Evolutionary conservation across 768 basidiomycete genomes (phyloP), one percentile per base, ranked within the genome.

Genomic region (Pulveroboletus ravenelii): DNA sequence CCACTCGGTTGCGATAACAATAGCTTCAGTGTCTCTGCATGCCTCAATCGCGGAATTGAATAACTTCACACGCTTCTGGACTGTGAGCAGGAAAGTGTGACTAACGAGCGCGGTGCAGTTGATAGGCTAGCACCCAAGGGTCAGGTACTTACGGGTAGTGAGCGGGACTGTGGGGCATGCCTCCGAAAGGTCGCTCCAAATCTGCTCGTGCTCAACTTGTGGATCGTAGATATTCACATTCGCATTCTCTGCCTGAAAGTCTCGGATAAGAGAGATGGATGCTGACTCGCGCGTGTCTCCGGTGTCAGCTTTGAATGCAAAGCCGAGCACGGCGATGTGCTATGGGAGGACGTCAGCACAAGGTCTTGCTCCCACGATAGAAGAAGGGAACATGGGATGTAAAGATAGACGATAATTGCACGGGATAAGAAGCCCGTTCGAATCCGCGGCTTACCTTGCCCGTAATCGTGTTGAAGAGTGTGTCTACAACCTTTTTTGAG

Each of bases 301-400:
- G 12, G 96, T 99, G 70, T 98, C 94, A 38, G 96, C 95, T 77
- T 97, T 97, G 85, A 97, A 97, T 4, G 95, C 96, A 70, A 97
- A 99, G 10, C 95, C 95, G 38, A 99, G 84, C 41, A 99, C 89
- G 39, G 96, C 91, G 62, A 99, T 94, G 63, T 84, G 84, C 93
- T 85, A 67, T 36, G 29, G 30, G 41, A 57, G 51, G 27, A 31
- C 15, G 47, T 53, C 10, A 61, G 42, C 43, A 50, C 35, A 47
- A 41, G 17, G 5, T 27, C 29, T 31, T 23, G 34, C 29, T 44
- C 55, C 20, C 2, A 23, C 20, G 20, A 23, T 23, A 23, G 20
- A 23, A 50, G 41, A 42, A 34, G 25, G 42, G 25, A 5, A 9
- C 4, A 27, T 14, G 6, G 13, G 35, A 47, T 40, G 41, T 52